Percentiles rank a stretch among this genome's conserved stretches.
Evolutionary conservation across 2,329 filamentous ascomycete genomes (phyloP).

Genomic region (Cytospora chrysosperma): DNA sequence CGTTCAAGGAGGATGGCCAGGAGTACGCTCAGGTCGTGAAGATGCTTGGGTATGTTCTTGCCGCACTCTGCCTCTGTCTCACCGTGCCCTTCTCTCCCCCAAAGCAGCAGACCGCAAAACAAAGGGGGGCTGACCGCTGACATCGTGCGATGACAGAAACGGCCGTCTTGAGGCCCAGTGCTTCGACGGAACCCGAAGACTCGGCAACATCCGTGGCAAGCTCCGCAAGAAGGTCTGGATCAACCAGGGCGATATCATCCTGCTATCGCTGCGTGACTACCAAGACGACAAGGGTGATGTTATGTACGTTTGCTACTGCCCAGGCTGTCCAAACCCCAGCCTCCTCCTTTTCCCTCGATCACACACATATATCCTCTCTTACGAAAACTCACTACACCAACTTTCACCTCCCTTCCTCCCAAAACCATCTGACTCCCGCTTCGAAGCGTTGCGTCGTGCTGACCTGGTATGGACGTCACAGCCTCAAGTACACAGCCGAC

Average conservation of each 20-base stretch:
- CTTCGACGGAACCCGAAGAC: slow-evolving; percentile 89
- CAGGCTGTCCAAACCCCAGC: background rate
- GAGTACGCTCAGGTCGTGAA: slow-evolving; percentile 73
- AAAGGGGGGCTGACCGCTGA: background rate
- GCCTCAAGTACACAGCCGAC: slow-evolving; percentile 90
- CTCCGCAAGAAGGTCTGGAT: slow-evolving; percentile 99
- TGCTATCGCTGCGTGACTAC: slow-evolving; percentile 77
- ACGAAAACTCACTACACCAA: too few relatives aligned
- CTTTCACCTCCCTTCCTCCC: background rate
- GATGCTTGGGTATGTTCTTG: slow-evolving; percentile 68
- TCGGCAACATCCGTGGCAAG: slow-evolving; percentile 75
- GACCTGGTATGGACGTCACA: background rate
- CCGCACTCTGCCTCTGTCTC: background rate
- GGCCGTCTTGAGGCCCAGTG: slow-evolving; percentile 88
- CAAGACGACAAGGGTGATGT: slow-evolving; percentile 90
- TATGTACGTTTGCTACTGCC: slow-evolving; percentile 47
- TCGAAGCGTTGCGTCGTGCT: background rate
- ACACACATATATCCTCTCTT: too few relatives aligned
- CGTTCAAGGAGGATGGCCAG: slow-evolving; percentile 80
- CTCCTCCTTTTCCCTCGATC: too few relatives aligned
- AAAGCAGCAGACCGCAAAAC: background rate
- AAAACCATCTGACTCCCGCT: background rate
- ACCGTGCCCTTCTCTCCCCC: background rate
- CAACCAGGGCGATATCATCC: slow-evolving; percentile 96
- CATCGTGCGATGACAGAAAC: slow-evolving; percentile 48